These are phyloP conservation scores for Botrytis galanthina DNA, from an alignment of 2,329 filamentous ascomycete genomes.

Conservation along the genomic window DNA sequence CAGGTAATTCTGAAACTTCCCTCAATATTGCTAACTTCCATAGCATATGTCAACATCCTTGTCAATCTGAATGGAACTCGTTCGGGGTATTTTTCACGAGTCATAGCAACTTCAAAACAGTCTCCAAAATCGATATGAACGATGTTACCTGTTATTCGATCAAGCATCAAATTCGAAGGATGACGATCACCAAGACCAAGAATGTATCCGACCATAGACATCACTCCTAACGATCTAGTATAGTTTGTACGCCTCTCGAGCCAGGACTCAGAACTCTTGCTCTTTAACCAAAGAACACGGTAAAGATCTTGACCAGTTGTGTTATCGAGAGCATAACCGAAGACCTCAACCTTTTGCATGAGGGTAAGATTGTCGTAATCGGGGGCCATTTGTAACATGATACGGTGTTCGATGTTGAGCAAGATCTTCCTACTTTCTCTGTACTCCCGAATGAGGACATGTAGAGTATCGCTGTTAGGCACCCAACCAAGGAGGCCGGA, in stretches of 20 bases:
- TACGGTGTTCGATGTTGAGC: conserved; percentile 97
- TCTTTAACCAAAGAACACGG: conserved; percentile 97
- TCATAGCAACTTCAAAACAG: conserved; percentile 99
- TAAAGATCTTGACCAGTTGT: conserved; percentile 98
- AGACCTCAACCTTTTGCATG: conserved; percentile 99
- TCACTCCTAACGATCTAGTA: conserved; percentile 92
- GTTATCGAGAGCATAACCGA: conserved; percentile 98
- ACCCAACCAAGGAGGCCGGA: conserved; percentile 96
- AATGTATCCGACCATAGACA: conserved; percentile 99
- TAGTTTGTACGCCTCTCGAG: conserved; percentile 98
- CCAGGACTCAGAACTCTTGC: conserved; percentile 97
- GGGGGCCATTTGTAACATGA: conserved; percentile 99
- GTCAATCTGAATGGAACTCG: conserved; percentile 96
- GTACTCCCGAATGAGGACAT: conserved; percentile 95
- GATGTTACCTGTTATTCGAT: conserved; percentile 92
- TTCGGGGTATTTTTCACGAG: conserved; percentile 98
- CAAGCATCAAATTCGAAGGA: conserved; percentile 96
- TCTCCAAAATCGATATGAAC: conserved; percentile 99
- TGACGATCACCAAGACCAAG: conserved; percentile 94
- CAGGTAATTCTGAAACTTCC: conserved; percentile 97
- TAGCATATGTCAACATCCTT: conserved; percentile 98
- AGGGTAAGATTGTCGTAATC: conserved; percentile 98
- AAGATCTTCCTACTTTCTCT: conserved; percentile 95
- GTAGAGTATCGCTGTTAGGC: conserved; percentile 93
- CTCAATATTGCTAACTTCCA: conserved; percentile 99